Evolutionary conservation across 2,329 filamentous ascomycete species (phyloP), one percentile per base, ranked within the genome.

Genomic region (Monosporascus cannonballus): DNA sequence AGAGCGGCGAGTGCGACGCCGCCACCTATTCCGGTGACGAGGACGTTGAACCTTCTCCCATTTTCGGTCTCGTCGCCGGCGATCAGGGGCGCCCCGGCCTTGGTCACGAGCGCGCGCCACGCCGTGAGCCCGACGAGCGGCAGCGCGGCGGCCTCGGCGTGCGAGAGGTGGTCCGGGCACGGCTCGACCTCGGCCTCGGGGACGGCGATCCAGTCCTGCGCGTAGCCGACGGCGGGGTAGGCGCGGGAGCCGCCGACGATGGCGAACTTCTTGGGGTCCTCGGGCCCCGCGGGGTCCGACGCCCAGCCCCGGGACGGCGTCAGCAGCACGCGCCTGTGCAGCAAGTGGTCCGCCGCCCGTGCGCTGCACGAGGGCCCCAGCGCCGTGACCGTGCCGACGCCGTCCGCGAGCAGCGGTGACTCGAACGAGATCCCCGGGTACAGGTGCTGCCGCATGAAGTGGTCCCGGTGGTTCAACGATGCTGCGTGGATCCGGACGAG

Each of bases 381-480:
- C 4, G 76, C 73, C 30, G 85, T 78, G 4, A 97, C 89, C 53
- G 80, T 74, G 51, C 92, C 93, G 61, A 81, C 85, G 58, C 90
- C 93, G 67, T 97, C 93, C 55, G 91, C 84, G 25, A 96, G 80
- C 42, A 97, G 74, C 1, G 93, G 90, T 6, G 85, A 77, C 54
- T 81, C 79, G 69, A 96, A 96, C 14, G 87, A 86, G 50, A 90
- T 87, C 61, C 83, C 87, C 0, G 93, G 93, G 75, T 97, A 97
- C 41, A 96, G 83, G 66, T 92, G 87, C 70, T 94, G 91, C 51
- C 93, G 89, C 71, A 96, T 88, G 75, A 96, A 97, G 61, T 96
- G 83, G 70, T 97, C 94, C 63, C 92, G 88, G 75, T 97, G 94
- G 76, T 97, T 97, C 49, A 97, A 84, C 15, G 93, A 87, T 1